Conservation (phyloP, 2,329 filamentous ascomycete species). For the Fonsecaea multimorphosa region DNA sequence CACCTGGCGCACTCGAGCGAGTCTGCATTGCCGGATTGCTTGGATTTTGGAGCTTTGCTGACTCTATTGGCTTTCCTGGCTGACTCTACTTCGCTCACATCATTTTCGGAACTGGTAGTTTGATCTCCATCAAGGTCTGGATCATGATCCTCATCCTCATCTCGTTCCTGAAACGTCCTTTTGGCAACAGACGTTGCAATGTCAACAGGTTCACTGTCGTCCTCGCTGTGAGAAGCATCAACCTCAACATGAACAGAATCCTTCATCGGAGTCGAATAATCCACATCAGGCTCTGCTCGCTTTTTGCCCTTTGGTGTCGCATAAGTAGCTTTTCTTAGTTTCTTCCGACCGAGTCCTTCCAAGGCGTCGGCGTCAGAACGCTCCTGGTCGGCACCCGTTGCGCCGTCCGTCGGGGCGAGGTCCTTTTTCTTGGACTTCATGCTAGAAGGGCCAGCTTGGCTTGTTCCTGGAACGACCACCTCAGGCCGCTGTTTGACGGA, state of each 20-base stretch:
- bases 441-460: conserved; percentile 24
- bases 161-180: conserved; percentile 22
- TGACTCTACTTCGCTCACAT: conserved; percentile 8
- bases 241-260: background rate
- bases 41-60: conserved; percentile 4
- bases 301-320: conserved; percentile 33
- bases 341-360: conserved; percentile 8
- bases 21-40: background rate
- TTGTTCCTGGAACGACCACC: conserved; percentile 29
- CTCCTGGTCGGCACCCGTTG: background rate
- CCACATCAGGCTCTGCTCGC: conserved; percentile 30
- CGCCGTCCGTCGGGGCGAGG: background rate
- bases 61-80: background rate
- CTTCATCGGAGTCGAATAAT: conserved; percentile 28
- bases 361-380: background rate
- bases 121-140: conserved; percentile 17
- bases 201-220: conserved; percentile 18
- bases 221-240: background rate
- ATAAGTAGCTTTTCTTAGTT: conserved; percentile 21
- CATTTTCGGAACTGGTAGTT: background rate
- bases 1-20: conserved; percentile 27
- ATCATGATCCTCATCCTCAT: conserved; percentile 18
- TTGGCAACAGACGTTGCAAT: conserved; percentile 35
- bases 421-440: conserved; percentile 8
- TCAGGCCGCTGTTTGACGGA: conserved; percentile 15